A percentile compares a stretch with the other conserved stretches of the same genome.
phyloP scores from a whole-genome alignment of 371 early-diverging fungal genomes.

The Zychaea mexicana region DNA sequence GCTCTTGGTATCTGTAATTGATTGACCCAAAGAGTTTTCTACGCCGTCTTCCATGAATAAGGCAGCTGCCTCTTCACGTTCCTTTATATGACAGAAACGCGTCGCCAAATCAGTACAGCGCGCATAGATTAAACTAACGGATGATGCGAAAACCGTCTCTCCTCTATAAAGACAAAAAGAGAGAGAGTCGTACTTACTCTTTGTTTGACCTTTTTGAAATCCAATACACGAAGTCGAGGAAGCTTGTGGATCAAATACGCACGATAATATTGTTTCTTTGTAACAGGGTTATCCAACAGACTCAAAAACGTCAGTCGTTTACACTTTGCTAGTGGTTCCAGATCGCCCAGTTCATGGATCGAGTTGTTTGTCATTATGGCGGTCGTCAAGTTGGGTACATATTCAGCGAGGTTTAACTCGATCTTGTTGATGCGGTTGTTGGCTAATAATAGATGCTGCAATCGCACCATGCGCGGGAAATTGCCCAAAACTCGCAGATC shows the following conservation, averaged over 20 bases:
- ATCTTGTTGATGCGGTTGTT: conserved; percentile 89
- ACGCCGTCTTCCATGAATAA: conserved; percentile 70
- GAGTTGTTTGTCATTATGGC: conserved; percentile 88
- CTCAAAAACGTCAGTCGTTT: conserved; percentile 65
- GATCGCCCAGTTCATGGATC: conserved; percentile 79
- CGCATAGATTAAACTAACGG: background rate
- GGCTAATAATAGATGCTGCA: conserved; percentile 75
- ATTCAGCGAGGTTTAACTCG: conserved; percentile 60
- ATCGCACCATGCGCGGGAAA: conserved; percentile 84
- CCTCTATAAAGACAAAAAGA: background rate
- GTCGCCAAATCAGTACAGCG: background rate
- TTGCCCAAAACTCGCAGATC: conserved; percentile 83
- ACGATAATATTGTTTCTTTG: conserved; percentile 79
- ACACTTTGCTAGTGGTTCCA: conserved; percentile 70
- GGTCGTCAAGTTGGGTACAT: conserved; percentile 76
- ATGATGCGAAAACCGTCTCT: too few species aligned
- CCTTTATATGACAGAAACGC: conserved; percentile 47
- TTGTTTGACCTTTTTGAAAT: conserved; percentile 71
- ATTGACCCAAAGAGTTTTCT: conserved; percentile 63
- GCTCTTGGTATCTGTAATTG: conserved; percentile 60
- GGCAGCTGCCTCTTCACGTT: conserved; percentile 72
- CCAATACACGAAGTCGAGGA: conserved; percentile 80
- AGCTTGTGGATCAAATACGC: conserved; percentile 80
- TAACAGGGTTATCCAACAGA: conserved; percentile 88
- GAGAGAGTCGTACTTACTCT: background rate